Base-by-base conservation (phyloP, 805 yeast genomes). In the Nakazawaea ambrosiae region DNA sequence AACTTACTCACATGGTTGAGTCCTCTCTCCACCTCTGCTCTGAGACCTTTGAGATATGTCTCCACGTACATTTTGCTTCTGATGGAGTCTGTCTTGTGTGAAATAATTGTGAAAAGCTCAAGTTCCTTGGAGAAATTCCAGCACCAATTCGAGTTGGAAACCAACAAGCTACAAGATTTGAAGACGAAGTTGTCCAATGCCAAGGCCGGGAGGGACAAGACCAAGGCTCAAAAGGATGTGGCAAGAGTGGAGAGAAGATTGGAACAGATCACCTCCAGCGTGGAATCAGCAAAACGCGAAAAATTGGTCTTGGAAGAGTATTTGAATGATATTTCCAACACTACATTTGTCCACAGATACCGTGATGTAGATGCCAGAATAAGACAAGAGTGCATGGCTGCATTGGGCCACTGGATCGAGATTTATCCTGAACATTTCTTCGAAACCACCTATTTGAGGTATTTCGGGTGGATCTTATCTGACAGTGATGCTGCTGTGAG, bases 391-490 rank as follows among this genome's bases (percentile, higher is more conserved):
- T 81, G 95, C 38, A 63, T 85, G 48, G 48, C 55, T 7, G 66
- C 70, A 25, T 61, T 88, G 35, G 77, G 86, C n/a, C 62, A 58
- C 14, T 83, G 95, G 85, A 82, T 85, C 60, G 66, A 70, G n/a
- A 51, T 60, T 5, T 72, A 71, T 43, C 94, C 95, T 0, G 88
- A 81, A 40, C 60, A 66, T 37, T 87, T 83, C 49, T 70, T 82
- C 45, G 82, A 76, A 43, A 78, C 81, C 10, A 63, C 78, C 1
- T 85, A 78, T 49, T 65, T 87, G 45, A 71, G 88, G 44, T 85
- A 83, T 55, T 69, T 83, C 50, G 95, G 95, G 4, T 83, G 94
- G 94, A 63, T 85, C 24, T 60, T 89, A 29, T 78, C 89, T n/a
- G 96, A 88, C 51, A 63, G 75, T 2, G 68, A 73, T 12, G 56